These are phyloP conservation scores for Pichia inconspicua DNA, from an alignment of 1,139 yeast species.

Conservation along the genomic window DNA sequence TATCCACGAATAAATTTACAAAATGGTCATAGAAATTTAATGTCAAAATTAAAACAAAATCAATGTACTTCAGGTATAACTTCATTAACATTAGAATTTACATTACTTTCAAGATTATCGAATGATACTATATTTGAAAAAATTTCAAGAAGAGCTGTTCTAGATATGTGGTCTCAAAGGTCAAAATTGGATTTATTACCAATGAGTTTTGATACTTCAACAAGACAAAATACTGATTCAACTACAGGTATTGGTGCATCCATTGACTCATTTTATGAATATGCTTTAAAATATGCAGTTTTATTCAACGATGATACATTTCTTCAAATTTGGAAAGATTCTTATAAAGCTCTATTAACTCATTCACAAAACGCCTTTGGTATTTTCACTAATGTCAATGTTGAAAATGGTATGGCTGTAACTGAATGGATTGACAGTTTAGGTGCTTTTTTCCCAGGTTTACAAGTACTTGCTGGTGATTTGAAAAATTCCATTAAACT, in stretches of 20 bases:
- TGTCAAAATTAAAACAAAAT: conserved; percentile 41
- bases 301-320: conserved; percentile 61
- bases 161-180: conserved; percentile 63
- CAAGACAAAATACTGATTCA: conserved; percentile 43
- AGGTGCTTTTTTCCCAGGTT: conserved; percentile 83
- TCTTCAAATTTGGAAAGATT: conserved; percentile 49
- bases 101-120: conserved; percentile 63
- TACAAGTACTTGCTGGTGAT: conserved; percentile 74
- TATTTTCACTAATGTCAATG: conserved; percentile 54
- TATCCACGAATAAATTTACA: conserved; percentile 61
- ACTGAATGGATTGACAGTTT: conserved; percentile 78
- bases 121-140: conserved; percentile 66
- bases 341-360: conserved; percentile 49
- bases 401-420: conserved; percentile 41
- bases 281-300: conserved; percentile 70
- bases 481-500: conserved; percentile 54
- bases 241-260: conserved; percentile 86
- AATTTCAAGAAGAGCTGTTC: conserved; percentile 54
- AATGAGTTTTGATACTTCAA: conserved; percentile 58
- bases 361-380: conserved; percentile 44
- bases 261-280: conserved; percentile 88
- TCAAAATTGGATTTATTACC: conserved; percentile 62
- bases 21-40: conserved; percentile 41
- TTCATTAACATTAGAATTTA: conserved; percentile 72
- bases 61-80: conserved; percentile 87